These are phyloP conservation scores for Sphaceloma murrayae DNA, from an alignment of 2,329 filamentous ascomycete species.

Conservation along the genomic window DNA sequence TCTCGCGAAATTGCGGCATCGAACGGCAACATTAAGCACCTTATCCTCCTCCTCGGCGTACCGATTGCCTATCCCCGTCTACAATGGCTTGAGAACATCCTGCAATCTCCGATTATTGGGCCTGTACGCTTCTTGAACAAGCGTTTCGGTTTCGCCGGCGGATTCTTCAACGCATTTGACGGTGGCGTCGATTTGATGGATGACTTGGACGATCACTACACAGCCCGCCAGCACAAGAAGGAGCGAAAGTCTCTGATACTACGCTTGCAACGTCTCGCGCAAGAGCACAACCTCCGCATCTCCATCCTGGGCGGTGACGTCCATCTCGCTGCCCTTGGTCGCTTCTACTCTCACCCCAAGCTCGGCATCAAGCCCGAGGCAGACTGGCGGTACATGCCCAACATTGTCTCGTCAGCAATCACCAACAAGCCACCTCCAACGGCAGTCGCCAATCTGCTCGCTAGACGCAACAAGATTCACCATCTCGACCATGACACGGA, in stretches of 20 bases:
- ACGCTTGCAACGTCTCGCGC: conserved; percentile 50
- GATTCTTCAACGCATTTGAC: conserved; percentile 88
- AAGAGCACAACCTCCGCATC: conserved; percentile 47
- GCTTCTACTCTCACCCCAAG: conserved; percentile 54
- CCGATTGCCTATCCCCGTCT: conserved; percentile 65
- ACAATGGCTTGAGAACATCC: conserved; percentile 93
- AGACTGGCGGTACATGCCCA: conserved; percentile 55
- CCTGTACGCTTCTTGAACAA: conserved; percentile 85
- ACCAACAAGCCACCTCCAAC: conserved; percentile 59
- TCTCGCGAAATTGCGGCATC: conserved; percentile 41
- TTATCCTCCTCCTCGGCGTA: conserved; percentile 56
- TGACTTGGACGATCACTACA: conserved; percentile 66
- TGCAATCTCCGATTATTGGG: conserved; percentile 75
- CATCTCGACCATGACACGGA: conserved; percentile 54
- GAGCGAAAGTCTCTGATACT: conserved; percentile 69
- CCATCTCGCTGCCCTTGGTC: conserved; percentile 52
- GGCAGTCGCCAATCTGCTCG: conserved; percentile 55
- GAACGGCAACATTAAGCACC: conserved; percentile 51
- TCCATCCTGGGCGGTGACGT: conserved; percentile 57
- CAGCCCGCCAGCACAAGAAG: conserved; percentile 78
- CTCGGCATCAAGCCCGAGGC: conserved; percentile 47
- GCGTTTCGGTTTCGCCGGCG: conserved; percentile 75
- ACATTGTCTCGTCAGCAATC: conserved; percentile 55
- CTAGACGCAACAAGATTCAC: conserved; percentile 55
- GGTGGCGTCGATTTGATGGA: conserved; percentile 59